phyloP scores from a whole-genome alignment of 1,139 yeast genomes.

The Nakaseomyces sp. region DNA sequence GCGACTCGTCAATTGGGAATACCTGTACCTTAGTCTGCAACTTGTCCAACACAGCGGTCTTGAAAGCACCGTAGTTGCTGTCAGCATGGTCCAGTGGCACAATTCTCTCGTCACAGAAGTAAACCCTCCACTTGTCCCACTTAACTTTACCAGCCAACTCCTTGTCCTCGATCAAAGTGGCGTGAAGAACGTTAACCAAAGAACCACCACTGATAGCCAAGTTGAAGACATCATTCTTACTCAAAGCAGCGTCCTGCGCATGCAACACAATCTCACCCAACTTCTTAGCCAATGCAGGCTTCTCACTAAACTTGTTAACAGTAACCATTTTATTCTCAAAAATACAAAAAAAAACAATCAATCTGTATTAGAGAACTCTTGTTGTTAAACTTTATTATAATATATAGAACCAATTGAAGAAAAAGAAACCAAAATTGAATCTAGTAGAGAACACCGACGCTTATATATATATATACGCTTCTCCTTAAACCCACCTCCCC shows the following conservation, averaged over 20 bases:
- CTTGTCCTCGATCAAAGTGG: constrained; percentile 55
- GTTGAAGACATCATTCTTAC: constrained; percentile 39
- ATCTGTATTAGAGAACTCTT: too few relatives aligned
- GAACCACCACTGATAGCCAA: constrained; percentile 91
- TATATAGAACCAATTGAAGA: too few relatives aligned
- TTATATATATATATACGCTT: too few relatives aligned
- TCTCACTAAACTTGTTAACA: constrained; percentile 46
- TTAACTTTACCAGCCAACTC: constrained; percentile 45
- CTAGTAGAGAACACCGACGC: too few relatives aligned
- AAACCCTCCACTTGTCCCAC: constrained; percentile 92
- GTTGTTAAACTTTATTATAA: too few relatives aligned
- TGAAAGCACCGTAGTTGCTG: constrained; percentile 85
- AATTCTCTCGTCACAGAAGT: constrained; percentile 92
- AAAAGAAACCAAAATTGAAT: too few relatives aligned
- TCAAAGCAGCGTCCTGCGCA: constrained; percentile 47
- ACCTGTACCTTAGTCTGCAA: constrained; percentile 51
- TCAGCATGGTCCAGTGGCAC: constrained; percentile 81
- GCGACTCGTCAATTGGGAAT: constrained; percentile 69
- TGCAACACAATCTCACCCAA: constrained; percentile 47
- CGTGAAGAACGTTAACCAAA: constrained; percentile 63
- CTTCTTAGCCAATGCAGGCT: constrained; percentile 49
- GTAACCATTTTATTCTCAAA: too few relatives aligned
- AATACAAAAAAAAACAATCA: too few relatives aligned
- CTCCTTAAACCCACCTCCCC: too few relatives aligned
- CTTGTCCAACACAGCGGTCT: constrained; percentile 64